These are phyloP conservation scores for Colletotrichum spinosum DNA, from an alignment of 2,329 filamentous ascomycete species.

Conservation along the genomic window DNA sequence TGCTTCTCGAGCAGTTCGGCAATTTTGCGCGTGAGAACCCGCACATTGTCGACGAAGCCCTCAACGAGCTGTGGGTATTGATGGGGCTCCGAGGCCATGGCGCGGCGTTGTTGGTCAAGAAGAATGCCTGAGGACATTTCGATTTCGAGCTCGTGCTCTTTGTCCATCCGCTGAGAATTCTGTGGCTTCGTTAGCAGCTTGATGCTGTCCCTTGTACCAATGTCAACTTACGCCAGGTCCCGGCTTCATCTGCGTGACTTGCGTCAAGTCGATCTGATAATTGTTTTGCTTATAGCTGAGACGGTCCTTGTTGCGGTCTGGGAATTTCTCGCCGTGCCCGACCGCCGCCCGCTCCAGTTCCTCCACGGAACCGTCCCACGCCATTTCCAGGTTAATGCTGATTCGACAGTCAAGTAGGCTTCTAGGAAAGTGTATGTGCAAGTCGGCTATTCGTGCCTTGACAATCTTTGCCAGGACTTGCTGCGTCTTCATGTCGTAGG, in stretches of 20 bases:
- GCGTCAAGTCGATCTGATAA: slow-evolving; percentile 93
- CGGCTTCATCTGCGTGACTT: slow-evolving; percentile 72
- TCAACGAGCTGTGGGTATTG: slow-evolving; percentile 76
- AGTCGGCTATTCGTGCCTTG: slow-evolving; percentile 87
- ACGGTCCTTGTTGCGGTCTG: slow-evolving; percentile 86
- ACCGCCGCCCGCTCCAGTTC: slow-evolving; percentile 60
- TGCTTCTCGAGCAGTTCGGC: slow-evolving; percentile 43
- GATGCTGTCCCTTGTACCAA: background rate
- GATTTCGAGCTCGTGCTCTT: slow-evolving; percentile 85
- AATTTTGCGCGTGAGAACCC: slow-evolving; percentile 64
- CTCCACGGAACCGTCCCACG: slow-evolving; percentile 77
- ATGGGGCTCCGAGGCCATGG: slow-evolving; percentile 63
- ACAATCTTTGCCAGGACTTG: slow-evolving; percentile 85
- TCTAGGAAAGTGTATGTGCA: slow-evolving; percentile 86
- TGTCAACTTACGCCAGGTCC: slow-evolving; percentile 51
- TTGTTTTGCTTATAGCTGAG: slow-evolving; percentile 89
- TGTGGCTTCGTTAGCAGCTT: slow-evolving; percentile 40
- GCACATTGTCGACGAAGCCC: slow-evolving; percentile 80
- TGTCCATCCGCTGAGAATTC: slow-evolving; percentile 59
- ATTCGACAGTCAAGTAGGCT: slow-evolving; percentile 90
- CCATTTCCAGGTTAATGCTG: slow-evolving; percentile 94
- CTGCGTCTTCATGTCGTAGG: slow-evolving; percentile 78
- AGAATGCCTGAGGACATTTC: slow-evolving; percentile 76
- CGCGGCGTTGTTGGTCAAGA: slow-evolving; percentile 72
- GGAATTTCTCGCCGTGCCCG: slow-evolving; percentile 52